These are phyloP conservation scores for Pyrus hybrid DNA, from an alignment of 331 rosid species.

Conservation along the genomic window DNA sequence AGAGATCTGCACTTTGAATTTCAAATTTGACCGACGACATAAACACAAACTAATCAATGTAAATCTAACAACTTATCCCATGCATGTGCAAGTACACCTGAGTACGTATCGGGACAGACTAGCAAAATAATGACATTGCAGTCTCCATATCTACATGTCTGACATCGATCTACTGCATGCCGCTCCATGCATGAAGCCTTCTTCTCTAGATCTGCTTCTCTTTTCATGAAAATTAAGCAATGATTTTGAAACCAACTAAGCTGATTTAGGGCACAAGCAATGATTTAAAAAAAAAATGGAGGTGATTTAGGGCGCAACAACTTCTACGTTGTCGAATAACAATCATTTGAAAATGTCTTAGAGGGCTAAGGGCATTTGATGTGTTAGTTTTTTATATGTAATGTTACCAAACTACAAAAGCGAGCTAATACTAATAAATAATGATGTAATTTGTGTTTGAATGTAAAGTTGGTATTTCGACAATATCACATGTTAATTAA, in stretches of 20 bases:
- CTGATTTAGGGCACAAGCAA: too few relatives aligned
- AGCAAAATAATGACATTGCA: neutral
- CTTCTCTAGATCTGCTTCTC: neutral
- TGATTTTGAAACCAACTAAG: neutral
- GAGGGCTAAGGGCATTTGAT: neutral
- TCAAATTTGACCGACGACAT: neutral
- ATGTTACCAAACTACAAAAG: neutral
- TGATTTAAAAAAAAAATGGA: neutral
- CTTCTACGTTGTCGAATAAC: neutral
- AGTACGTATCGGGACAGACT: neutral
- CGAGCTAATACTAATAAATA: neutral
- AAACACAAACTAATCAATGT: neutral
- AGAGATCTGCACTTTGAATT: neutral
- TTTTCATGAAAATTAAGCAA: neutral
- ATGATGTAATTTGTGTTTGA: neutral
- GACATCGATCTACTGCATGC: neutral
- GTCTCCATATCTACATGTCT: neutral
- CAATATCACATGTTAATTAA: too few relatives aligned
- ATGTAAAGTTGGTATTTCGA: too few relatives aligned
- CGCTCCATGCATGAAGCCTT: neutral
- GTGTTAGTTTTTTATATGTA: neutral
- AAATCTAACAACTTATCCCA: neutral
- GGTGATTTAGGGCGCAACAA: neutral
- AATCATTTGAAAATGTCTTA: neutral
- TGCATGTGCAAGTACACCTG: neutral